A percentile compares a stretch with the other conserved stretches of the same genome.
phyloP scores from a whole-genome alignment of 768 basidiomycete species.

The Naganishia randhawae region DNA sequence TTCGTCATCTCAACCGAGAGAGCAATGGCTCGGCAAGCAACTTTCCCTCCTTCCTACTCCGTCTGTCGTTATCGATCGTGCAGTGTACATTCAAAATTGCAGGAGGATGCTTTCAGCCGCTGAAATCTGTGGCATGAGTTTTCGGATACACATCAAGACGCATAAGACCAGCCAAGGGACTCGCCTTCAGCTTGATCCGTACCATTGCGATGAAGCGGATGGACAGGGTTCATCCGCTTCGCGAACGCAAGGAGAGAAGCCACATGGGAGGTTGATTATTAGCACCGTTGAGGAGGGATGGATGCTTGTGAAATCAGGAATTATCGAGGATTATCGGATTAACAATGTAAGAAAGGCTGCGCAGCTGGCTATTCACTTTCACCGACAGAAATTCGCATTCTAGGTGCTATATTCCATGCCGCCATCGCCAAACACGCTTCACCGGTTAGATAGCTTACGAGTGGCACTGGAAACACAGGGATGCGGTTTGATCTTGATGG shows the following conservation, averaged over 20 bases:
- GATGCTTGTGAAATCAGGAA: conserved; percentile 64
- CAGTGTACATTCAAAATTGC: conserved; percentile 69
- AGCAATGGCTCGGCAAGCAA: conserved; percentile 54
- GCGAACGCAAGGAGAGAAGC: too few relatives aligned
- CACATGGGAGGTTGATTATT: conserved; percentile 54
- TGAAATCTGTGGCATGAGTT: conserved; percentile 63
- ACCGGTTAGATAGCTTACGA: conserved; percentile 56
- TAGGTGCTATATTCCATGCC: conserved; percentile 82
- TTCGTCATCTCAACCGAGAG: background rate
- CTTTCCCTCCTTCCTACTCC: conserved; percentile 67
- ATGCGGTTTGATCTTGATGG: conserved; percentile 63
- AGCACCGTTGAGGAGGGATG: conserved; percentile 83
- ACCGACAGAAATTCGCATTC: background rate
- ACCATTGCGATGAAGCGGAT: conserved; percentile 49
- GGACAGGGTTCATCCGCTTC: conserved; percentile 53
- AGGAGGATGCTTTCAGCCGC: conserved; percentile 66
- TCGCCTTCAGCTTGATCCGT: conserved; percentile 63
- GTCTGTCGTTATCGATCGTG: conserved; percentile 71
- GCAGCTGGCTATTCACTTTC: background rate
- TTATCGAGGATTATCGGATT: conserved; percentile 68
- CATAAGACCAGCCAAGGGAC: conserved; percentile 71
- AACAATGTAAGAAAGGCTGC: conserved; percentile 62
- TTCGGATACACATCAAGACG: conserved; percentile 77
- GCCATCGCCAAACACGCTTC: conserved; percentile 65
- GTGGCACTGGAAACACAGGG: conserved; percentile 55